Evolutionary conservation across 305 asterid species (phyloP), one percentile per base, ranked within the genome.

Genomic region (Solanum hybrid): DNA sequence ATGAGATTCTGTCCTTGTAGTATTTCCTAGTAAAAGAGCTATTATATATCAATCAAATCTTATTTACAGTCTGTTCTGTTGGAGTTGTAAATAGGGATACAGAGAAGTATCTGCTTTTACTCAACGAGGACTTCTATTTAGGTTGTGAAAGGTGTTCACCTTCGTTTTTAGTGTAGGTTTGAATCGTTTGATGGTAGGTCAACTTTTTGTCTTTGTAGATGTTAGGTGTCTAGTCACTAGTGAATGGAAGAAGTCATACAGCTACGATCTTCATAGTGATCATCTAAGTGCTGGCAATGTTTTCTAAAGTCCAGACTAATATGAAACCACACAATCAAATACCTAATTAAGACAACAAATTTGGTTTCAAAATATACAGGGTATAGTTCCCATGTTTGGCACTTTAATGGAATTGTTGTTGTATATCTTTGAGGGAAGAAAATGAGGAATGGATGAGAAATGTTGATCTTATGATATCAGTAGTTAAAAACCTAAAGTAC

Each of bases 271-370:
- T 27, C 26, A 83, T 29, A 41, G 38, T 41, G 37, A 45, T 83
- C 38, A 83, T 27, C n/a, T 26, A 41, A 8, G 38, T 45, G 72
- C 10, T 41, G 70, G 72, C 37, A 41, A 82, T 41, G 70, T 82
- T 41, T 51, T 41, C 87, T 29, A 15, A 39, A 27, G n/a, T 36
- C 26, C 17, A 27, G 72, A 4, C 73, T 41, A 41, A 41, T 29
- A 82, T 41, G 87, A 83, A 83, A 41, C 73, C 87, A 83, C 87
- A 83, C 87, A 5, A 41, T 83, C 73, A 41, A 83, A 83, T 83
- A 41, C 73, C 72, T 15, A 15, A 26, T 82, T 41, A 29, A 82
- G 87, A 27, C 51, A 82, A 82, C 10, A 41, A 82, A 26, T 15
- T 82, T 82, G 73, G 38, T 82, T 29, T 41, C 87, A 82, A 27